Conservation (phyloP, 2,329 filamentous ascomycete species). For the Fusarium sp. region DNA sequence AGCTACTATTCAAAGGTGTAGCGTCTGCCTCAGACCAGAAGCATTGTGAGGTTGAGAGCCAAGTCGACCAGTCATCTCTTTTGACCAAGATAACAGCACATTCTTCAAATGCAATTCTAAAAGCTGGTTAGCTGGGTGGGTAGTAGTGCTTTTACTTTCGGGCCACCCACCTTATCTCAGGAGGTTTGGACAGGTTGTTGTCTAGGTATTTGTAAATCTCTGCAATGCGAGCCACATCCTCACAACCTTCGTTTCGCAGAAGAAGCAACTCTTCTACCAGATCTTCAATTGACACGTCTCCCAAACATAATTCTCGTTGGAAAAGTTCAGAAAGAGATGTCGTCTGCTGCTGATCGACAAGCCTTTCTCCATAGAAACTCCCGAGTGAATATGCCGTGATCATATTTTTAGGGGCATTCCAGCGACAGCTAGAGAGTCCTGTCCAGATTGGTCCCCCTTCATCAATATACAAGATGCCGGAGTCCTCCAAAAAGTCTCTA, state of each 20-base stretch:
- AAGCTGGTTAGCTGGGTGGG: background rate
- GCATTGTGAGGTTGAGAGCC: conserved; percentile 20
- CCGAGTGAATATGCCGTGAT: conserved; percentile 6
- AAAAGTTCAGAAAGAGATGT: conserved; percentile 7
- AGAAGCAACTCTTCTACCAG: conserved; percentile 3
- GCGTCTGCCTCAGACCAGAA: conserved; percentile 28
- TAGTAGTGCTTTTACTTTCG: rapidly evolving
- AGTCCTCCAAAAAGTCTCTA: conserved; percentile 7
- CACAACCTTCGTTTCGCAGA: background rate
- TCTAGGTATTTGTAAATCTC: conserved; percentile 29
- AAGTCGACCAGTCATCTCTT: background rate
- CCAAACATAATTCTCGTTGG: background rate
- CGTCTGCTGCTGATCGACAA: background rate
- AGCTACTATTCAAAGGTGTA: background rate
- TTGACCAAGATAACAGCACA: conserved; percentile 5
- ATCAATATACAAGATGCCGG: conserved; percentile 13
- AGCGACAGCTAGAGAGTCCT: conserved; percentile 1
- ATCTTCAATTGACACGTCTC: conserved; percentile 8
- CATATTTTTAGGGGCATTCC: conserved; percentile 24
- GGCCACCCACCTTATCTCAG: conserved; percentile 11
- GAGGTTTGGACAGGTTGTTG: background rate
- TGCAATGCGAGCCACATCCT: background rate
- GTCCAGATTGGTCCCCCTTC: conserved; percentile 6
- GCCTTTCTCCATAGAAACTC: background rate
- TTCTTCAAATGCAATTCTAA: conserved; percentile 18